Conservation (phyloP, 2,329 filamentous ascomycete genomes). For the Arthrobotrys iridis region DNA sequence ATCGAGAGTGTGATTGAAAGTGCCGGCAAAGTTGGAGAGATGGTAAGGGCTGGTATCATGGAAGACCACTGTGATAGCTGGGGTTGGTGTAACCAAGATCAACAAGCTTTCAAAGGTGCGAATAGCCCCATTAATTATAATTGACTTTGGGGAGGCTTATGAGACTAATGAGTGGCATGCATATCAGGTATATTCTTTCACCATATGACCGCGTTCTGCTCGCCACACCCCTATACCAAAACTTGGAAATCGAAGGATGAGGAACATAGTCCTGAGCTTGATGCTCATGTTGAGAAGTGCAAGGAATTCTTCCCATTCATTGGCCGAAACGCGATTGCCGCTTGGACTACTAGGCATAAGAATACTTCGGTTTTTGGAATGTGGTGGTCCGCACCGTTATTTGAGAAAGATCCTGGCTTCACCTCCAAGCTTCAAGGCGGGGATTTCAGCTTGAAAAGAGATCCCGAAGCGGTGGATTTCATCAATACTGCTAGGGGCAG, state of each 20-base stretch:
- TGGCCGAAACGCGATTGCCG: constrained; percentile 78
- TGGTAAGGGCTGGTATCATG: constrained; percentile 74
- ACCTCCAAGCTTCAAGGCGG: constrained; percentile 35
- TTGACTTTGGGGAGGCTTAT: background rate
- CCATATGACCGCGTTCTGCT: constrained; percentile 81
- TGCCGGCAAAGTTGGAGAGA: constrained; percentile 51
- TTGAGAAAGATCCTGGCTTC: constrained; percentile 62
- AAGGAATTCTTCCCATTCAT: constrained; percentile 77
- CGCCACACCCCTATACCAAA: constrained; percentile 56
- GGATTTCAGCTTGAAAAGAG: constrained; percentile 54
- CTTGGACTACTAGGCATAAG: constrained; percentile 73
- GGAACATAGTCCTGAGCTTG: constrained; percentile 63
- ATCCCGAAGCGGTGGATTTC: constrained; percentile 33
- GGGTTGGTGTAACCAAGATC: constrained; percentile 80
- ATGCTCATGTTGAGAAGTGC: constrained; percentile 71
- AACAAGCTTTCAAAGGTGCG: constrained; percentile 80
- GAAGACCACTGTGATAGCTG: constrained; percentile 83
- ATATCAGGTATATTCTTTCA: constrained; percentile 83
- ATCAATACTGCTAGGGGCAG: constrained; percentile 43
- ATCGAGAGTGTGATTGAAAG: constrained; percentile 64
- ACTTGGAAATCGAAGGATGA: constrained; percentile 56
- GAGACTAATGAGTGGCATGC: background rate
- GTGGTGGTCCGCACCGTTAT: constrained; percentile 78
- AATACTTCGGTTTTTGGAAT: constrained; percentile 76
- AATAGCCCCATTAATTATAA: background rate